These are phyloP conservation scores for Globisporangium okanoganense DNA, from an alignment of 352 stramenopile genomes.

Conservation along the genomic window DNA sequence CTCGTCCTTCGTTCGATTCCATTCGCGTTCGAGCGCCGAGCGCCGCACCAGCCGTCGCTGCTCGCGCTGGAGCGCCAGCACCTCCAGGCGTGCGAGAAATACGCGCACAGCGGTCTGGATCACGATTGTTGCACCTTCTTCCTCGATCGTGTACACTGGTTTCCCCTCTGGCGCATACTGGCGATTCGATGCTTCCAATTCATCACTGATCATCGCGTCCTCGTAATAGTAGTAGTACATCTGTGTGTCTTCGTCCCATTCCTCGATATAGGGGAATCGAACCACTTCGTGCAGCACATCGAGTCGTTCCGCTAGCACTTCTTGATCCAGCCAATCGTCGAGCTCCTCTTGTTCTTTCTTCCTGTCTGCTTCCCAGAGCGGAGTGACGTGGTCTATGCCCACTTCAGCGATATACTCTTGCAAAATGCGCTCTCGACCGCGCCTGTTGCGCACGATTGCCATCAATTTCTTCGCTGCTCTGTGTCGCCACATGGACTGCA, in stretches of 20 bases:
- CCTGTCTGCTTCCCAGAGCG: constrained; percentile 60
- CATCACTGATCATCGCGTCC: constrained; percentile 1
- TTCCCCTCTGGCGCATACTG: constrained; percentile 28
- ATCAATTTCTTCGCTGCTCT: constrained; percentile 41
- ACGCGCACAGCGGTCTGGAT: constrained; percentile 42
- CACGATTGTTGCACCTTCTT: constrained; percentile 43
- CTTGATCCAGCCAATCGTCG: constrained; percentile 36
- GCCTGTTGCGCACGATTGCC: constrained; percentile 22
- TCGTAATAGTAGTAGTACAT: constrained; percentile 36
- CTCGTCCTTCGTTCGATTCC: constrained; percentile 33
- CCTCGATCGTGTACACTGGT: constrained; percentile 55
- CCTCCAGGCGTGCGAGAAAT: constrained; percentile 35
- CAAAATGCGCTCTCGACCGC: constrained; percentile 8
- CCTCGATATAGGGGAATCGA: constrained; percentile 53
- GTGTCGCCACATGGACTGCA: constrained; percentile 59
- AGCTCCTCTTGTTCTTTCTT: constrained; percentile 48
- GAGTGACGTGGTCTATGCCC: constrained; percentile 49
- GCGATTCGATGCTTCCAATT: not conserved
- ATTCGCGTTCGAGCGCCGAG: constrained; percentile 32
- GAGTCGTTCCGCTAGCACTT: constrained; percentile 29
- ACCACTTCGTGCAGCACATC: constrained; percentile 32
- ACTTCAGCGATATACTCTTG: constrained; percentile 58
- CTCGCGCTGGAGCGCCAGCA: constrained; percentile 24
- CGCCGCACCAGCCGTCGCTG: constrained; percentile 26
- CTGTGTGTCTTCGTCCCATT: constrained; percentile 51